Conservation (phyloP, 257 asterid species). For the Salvia miltiorrhiza region DNA sequence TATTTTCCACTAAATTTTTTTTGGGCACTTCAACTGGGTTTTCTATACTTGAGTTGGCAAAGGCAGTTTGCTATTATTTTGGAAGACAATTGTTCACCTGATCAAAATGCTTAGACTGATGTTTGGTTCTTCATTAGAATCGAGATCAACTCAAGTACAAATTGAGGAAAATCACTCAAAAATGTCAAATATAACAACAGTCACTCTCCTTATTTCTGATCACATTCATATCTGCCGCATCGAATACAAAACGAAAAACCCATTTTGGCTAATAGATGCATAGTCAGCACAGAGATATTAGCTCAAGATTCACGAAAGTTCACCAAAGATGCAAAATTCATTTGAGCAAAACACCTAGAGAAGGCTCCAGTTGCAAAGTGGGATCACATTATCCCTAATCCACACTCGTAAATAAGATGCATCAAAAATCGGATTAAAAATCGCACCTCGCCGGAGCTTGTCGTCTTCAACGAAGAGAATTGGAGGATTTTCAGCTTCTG, state of each 20-base stretch:
- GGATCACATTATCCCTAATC: not conserved
- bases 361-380: not conserved
- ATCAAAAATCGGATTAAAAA: not conserved
- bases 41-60: not conserved
- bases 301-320: no score
- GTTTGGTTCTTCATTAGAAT: not conserved
- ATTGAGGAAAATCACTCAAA: not conserved
- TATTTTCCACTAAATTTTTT: not conserved
- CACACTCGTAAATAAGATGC: not conserved
- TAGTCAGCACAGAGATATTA: not conserved
- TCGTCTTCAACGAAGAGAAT: constrained; percentile 8
- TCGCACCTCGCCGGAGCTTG: constrained; percentile 15
- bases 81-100: no score
- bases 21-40: not conserved
- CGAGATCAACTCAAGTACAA: not conserved
- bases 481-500: not conserved
- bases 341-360: not conserved
- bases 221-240: no score
- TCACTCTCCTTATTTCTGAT: no score
- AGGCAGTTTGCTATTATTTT: no score
- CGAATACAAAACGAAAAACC: no score
- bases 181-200: no score
- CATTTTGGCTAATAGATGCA: no score
- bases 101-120: not conserved
- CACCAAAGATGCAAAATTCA: not conserved